Conservation (phyloP, 805 yeast species). For the Teunomyces panamensis region DNA sequence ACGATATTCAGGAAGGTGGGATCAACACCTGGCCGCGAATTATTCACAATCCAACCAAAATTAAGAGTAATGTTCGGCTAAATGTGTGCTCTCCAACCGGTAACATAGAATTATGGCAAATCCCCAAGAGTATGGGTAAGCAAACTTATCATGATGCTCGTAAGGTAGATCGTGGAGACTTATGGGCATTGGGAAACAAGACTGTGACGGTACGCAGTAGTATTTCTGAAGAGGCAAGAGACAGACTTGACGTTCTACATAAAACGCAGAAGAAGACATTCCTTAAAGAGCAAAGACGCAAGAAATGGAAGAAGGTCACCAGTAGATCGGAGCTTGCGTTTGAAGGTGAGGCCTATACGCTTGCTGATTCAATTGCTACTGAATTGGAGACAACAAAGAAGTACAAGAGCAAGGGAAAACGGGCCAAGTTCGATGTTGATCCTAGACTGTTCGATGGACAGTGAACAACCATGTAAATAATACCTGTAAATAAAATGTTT, state of each 20-base stretch:
- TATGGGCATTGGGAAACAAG: constrained; percentile 63
- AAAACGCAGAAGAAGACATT: constrained; percentile 39
- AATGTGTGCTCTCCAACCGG: constrained; percentile 81
- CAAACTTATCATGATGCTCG: constrained; percentile 87
- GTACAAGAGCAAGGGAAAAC: constrained; percentile 31
- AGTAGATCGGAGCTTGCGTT: constrained; percentile 25
- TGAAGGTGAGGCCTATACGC: constrained; percentile 23
- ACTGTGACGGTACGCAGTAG: constrained; percentile 28
- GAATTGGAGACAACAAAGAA: constrained; percentile 30
- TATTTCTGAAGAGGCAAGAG: constrained; percentile 28
- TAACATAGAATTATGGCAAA: constrained; percentile 79
- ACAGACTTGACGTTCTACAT: constrained; percentile 33
- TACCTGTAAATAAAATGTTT: constrained; percentile 1
- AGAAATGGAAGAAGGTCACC: constrained; percentile 30
- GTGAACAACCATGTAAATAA: constrained; percentile 3
- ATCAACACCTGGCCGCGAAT: constrained; percentile 62
- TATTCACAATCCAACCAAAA: constrained; percentile 65
- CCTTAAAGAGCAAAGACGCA: constrained; percentile 33
- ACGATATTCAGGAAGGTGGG: constrained; percentile 24
- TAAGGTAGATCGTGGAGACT: constrained; percentile 78
- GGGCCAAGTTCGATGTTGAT: constrained; percentile 23
- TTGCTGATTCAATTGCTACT: constrained; percentile 28
- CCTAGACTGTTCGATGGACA: constrained; percentile 9
- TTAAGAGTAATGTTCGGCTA: constrained; percentile 78
- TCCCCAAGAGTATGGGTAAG: constrained; percentile 73